Evolutionary conservation across 2,329 filamentous ascomycete genomes (phyloP).

Genomic region (Verticillium dahliae): DNA sequence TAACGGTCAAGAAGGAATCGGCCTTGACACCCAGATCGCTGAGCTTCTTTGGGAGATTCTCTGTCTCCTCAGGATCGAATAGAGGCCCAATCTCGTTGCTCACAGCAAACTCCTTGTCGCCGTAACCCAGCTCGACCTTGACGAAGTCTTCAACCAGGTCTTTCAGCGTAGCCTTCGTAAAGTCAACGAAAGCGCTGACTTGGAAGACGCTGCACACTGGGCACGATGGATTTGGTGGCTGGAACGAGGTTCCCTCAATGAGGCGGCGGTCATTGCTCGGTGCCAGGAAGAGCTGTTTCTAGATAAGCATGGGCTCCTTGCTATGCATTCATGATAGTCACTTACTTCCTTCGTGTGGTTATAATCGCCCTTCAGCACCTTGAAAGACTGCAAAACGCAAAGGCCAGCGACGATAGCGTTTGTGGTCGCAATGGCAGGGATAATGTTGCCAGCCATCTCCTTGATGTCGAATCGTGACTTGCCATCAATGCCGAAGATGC

Average conservation of each 20-base stretch:
- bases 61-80: slow-evolving; percentile 84
- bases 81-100: slow-evolving; percentile 70
- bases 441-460: slow-evolving; percentile 99
- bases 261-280: slow-evolving; percentile 54
- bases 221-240: slow-evolving; percentile 72
- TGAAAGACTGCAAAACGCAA: slow-evolving; percentile 88
- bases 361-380: slow-evolving; percentile 71
- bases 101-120: slow-evolving; percentile 70
- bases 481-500: slow-evolving; percentile 79
- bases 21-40: slow-evolving; percentile 68
- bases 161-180: slow-evolving; percentile 65
- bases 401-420: slow-evolving; percentile 94
- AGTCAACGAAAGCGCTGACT: slow-evolving; percentile 60
- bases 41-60: slow-evolving; percentile 77
- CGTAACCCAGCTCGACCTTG: slow-evolving; percentile 64
- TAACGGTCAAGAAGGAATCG: slow-evolving; percentile 73
- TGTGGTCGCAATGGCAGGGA: slow-evolving; percentile 94
- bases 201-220: slow-evolving; percentile 75
- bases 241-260: slow-evolving; percentile 49
- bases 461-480: slow-evolving; percentile 96
- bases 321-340: not conserved
- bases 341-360: slow-evolving; percentile 66
- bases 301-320: not conserved
- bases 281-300: slow-evolving; percentile 66
- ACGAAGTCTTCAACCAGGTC: slow-evolving; percentile 75